Base-by-base conservation (phyloP, 208 protist species). In the Angomonas ambiguus region DNA sequence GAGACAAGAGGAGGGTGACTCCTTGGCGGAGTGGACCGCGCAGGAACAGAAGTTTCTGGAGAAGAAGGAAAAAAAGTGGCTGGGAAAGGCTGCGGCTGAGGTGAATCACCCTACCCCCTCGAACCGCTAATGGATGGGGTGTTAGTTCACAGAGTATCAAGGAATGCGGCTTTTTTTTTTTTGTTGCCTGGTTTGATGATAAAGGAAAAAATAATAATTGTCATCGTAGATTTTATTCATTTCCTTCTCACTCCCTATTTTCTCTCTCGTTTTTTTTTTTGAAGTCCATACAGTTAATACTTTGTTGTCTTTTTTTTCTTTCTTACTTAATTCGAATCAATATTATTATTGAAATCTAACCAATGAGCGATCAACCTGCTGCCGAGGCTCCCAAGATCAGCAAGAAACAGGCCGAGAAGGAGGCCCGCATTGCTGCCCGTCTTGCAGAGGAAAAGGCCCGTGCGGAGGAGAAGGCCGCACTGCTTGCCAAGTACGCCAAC, bases 401-500 rank as follows among this genome's bases (percentile, higher is more conserved):
- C 62, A 59, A 65, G 34, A 76, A 67, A 49, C 62, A 69, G 63
- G 58, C 58, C n/a, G 70, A 87, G 51, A 95, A 95, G 73, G 87
- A 92, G 71, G 83, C 83, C 42, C 87, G 90, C 33, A 92, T 91
- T 73, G 80, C 75, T 20, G 90, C 90, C 18, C 90, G 90, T 42
- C 70, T 93, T 34, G 90, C 84, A 1, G 87, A 93, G 65, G 90
- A 95, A 72, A 75, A 79, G 55, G 83, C 82, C n/a, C 80, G 82
- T 27, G 90, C 90, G 0, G 85, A 81, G 28, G 87, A 89, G 65
- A 95, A 93, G 83, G 86, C 85, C 13, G 83, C 81, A 41, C 79
- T 91, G n/a, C 53, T 95, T 18, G 81, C 58, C 45, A 74, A 82
- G 68, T 95, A 92, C 78, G 77, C 76, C 56, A 71, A 91, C 48